Evolutionary conservation across 768 basidiomycete species (phyloP).

Genomic region (Psilocybe tampanensis): DNA sequence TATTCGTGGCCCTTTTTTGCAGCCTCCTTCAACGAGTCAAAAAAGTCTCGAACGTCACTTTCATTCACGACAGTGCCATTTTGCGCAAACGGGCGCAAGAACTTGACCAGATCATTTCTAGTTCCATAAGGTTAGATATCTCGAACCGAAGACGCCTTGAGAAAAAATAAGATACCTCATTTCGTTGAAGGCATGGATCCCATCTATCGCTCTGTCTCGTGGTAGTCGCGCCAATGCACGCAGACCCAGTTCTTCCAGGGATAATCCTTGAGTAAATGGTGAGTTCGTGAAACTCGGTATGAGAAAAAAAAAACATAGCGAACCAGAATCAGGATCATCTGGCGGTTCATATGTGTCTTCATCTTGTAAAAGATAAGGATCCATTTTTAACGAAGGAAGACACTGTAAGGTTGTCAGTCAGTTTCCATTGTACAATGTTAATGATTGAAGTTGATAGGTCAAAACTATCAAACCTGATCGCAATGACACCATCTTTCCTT

Average conservation of each 20-base stretch:
- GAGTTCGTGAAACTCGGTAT: not conserved
- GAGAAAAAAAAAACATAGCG: slow-evolving; percentile 6
- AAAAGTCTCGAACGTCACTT: slow-evolving; percentile 69
- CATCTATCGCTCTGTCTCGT: slow-evolving; percentile 80
- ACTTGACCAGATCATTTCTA: slow-evolving; percentile 72
- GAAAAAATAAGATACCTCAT: slow-evolving; percentile 61
- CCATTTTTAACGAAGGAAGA: slow-evolving; percentile 49
- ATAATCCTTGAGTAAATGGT: slow-evolving; percentile 51
- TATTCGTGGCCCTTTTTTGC: slow-evolving; percentile 27
- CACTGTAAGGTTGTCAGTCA: slow-evolving; percentile 46
- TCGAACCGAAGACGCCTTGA: not conserved
- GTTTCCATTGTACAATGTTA: slow-evolving; percentile 2
- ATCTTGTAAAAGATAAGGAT: slow-evolving; percentile 69
- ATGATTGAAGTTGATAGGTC: too few relatives aligned
- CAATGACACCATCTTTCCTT: slow-evolving; percentile 84
- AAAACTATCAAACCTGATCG: slow-evolving; percentile 41
- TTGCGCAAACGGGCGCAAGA: slow-evolving; percentile 78
- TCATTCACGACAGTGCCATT: slow-evolving; percentile 76
- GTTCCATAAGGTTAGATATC: slow-evolving; percentile 2
- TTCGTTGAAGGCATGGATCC: slow-evolving; percentile 81
- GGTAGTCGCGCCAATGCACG: slow-evolving; percentile 75
- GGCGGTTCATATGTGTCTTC: slow-evolving; percentile 87
- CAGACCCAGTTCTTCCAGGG: slow-evolving; percentile 82
- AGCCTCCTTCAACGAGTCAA: slow-evolving; percentile 52
- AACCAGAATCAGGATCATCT: slow-evolving; percentile 84